These are phyloP conservation scores for Excoecaria agallocha DNA, from an alignment of 345 rosid species.

Conservation along the genomic window DNA sequence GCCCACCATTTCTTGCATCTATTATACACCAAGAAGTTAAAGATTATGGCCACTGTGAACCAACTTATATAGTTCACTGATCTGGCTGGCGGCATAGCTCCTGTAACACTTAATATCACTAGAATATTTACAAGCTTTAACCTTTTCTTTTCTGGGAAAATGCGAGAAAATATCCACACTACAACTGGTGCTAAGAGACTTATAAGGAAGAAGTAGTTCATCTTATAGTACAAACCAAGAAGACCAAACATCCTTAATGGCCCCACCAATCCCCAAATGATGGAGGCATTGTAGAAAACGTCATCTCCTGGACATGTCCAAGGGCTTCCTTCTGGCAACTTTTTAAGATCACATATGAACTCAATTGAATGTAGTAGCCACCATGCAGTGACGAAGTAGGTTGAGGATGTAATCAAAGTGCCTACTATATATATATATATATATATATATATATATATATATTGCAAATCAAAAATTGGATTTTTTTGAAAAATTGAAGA, in stretches of 20 bases:
- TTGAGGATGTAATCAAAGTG: constrained; percentile 40
- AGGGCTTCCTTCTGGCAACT: constrained; percentile 43
- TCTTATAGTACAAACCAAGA: constrained; percentile 38
- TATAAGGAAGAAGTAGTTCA: constrained; percentile 57
- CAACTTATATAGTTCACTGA: constrained; percentile 21
- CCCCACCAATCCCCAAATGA: constrained; percentile 62
- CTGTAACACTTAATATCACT: constrained; percentile 31
- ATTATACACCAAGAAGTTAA: constrained; percentile 21
- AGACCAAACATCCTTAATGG: constrained; percentile 47
- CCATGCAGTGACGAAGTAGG: constrained; percentile 50
- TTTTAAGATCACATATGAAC: constrained; percentile 33
- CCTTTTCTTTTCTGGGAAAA: constrained; percentile 42
- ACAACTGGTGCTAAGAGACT: constrained; percentile 46
- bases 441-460: constrained; percentile 8
- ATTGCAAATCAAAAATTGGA: background rate
- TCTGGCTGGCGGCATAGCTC: constrained; percentile 15
- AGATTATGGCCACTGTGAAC: constrained; percentile 16
- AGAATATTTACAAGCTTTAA: constrained; percentile 42
- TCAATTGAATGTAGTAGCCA: constrained; percentile 48
- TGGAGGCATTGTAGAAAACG: constrained; percentile 51
- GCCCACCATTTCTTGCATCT: constrained; percentile 54
- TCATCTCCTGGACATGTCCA: constrained; percentile 56
- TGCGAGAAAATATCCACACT: constrained; percentile 39
- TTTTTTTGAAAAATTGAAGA: too few species aligned
- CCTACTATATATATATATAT: too few species aligned